Evolutionary conservation across 768 basidiomycete genomes (phyloP).

Genomic region (Mycena polygramma): DNA sequence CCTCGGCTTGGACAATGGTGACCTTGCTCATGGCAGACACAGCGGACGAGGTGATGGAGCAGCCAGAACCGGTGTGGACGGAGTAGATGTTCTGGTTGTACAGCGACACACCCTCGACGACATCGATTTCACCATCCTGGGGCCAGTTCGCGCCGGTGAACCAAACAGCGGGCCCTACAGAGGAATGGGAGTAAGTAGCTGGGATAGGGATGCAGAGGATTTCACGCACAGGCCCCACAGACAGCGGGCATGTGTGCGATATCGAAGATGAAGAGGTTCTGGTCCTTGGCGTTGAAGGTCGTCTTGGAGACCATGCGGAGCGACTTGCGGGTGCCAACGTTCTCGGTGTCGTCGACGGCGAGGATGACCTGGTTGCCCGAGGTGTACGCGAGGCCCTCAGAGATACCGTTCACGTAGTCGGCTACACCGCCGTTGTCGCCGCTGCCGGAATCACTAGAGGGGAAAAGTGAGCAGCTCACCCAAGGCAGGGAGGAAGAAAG

Average conservation of each 20-base stretch:
- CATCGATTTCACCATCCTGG: slow-evolving; percentile 31
- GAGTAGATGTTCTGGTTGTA: slow-evolving; percentile 41
- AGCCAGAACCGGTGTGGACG: slow-evolving; percentile 39
- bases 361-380: slow-evolving; percentile 34
- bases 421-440: slow-evolving; percentile 38
- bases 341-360: slow-evolving; percentile 32
- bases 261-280: slow-evolving; percentile 45
- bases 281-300: slow-evolving; percentile 35
- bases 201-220: too few species aligned
- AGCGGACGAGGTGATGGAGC: slow-evolving; percentile 29
- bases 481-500: neutral
- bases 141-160: slow-evolving; percentile 39
- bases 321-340: slow-evolving; percentile 31
- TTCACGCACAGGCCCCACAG: slow-evolving; percentile 49
- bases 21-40: slow-evolving; percentile 27
- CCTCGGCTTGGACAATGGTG: slow-evolving; percentile 21
- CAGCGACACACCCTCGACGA: slow-evolving; percentile 23
- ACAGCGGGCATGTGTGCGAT: slow-evolving; percentile 53
- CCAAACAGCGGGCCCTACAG: slow-evolving; percentile 32
- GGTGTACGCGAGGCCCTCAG: slow-evolving; percentile 30
- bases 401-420: slow-evolving; percentile 37
- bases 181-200: too few species aligned
- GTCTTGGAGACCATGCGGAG: slow-evolving; percentile 39
- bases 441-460: slow-evolving; percentile 24
- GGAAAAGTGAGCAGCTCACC: neutral